phyloP scores from a whole-genome alignment of 192 early-diverging fungal species.

The Pilaira anomala region DNA sequence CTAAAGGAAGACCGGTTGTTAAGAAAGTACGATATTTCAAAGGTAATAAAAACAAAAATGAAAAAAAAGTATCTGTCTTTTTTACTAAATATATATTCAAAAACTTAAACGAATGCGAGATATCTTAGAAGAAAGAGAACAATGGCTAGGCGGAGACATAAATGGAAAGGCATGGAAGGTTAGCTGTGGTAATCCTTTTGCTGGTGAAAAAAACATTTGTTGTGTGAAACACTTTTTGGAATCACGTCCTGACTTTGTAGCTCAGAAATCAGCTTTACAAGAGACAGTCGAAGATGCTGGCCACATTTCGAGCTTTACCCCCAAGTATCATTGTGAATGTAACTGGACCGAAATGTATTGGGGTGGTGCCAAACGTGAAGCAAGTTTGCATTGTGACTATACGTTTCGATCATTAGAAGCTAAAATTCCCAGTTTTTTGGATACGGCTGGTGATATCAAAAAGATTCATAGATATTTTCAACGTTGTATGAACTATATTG shows the following conservation, averaged over 20 bases:
- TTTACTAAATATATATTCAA: neutral
- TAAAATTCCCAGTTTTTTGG: too few relatives aligned
- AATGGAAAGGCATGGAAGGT: neutral
- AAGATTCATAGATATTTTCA: too few relatives aligned
- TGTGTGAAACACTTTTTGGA: conserved; percentile 16
- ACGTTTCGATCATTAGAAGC: too few relatives aligned
- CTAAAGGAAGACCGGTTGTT: too few relatives aligned
- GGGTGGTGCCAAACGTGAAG: neutral
- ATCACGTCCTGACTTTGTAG: conserved; percentile 14
- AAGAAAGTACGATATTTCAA: too few relatives aligned
- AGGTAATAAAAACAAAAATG: too few relatives aligned
- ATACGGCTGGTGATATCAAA: too few relatives aligned
- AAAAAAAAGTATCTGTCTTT: neutral
- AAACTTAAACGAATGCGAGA: neutral
- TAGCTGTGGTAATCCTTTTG: neutral
- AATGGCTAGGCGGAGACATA: neutral
- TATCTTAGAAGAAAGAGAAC: neutral
- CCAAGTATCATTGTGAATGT: conserved; percentile 27
- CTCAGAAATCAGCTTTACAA: conserved; percentile 11
- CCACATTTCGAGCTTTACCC: conserved; percentile 18
- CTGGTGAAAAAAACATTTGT: neutral
- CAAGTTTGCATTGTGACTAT: too few relatives aligned
- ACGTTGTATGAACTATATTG: too few relatives aligned
- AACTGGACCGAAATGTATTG: conserved; percentile 25
- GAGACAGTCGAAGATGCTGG: conserved; percentile 7